Evolutionary conservation across 441 rosid genomes (phyloP).

Genomic region (Corymbia citriodora): DNA sequence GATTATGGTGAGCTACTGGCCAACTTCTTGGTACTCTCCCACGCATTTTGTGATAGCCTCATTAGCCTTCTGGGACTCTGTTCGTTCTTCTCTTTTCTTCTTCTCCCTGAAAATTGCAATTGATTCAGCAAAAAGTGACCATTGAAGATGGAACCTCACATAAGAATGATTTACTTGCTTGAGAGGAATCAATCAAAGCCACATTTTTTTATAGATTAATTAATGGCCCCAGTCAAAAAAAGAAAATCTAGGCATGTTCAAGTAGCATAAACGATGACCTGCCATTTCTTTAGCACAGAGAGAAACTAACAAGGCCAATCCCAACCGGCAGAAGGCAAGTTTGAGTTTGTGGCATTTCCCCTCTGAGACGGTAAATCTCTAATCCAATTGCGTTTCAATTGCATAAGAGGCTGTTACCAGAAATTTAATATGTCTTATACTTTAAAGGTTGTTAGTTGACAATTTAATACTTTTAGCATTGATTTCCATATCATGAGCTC

Average conservation of each 20-base stretch:
- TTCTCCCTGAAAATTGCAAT: conserved; percentile 59
- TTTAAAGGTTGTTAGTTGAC: neutral
- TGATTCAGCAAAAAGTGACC: neutral
- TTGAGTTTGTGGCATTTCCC: neutral
- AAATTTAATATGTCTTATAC: neutral
- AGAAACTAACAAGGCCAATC: neutral
- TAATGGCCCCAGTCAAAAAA: neutral
- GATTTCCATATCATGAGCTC: neutral
- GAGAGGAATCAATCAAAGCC: neutral
- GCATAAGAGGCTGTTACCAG: neutral
- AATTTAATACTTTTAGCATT: neutral
- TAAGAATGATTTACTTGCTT: neutral
- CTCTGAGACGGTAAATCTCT: neutral
- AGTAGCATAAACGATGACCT: neutral
- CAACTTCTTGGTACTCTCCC: conserved; percentile 37
- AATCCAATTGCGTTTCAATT: neutral
- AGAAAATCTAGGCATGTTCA: neutral
- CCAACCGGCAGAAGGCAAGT: neutral
- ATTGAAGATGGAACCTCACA: neutral
- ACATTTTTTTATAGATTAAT: neutral
- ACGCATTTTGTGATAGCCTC: conserved; percentile 64
- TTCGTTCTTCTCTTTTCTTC: conserved; percentile 79
- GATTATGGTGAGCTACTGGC: neutral
- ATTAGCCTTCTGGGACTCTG: conserved; percentile 65
- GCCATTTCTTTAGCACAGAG: neutral